Evolutionary conservation across 2,329 filamentous ascomycete species (phyloP).

Genomic region (Xylaria polymorpha): DNA sequence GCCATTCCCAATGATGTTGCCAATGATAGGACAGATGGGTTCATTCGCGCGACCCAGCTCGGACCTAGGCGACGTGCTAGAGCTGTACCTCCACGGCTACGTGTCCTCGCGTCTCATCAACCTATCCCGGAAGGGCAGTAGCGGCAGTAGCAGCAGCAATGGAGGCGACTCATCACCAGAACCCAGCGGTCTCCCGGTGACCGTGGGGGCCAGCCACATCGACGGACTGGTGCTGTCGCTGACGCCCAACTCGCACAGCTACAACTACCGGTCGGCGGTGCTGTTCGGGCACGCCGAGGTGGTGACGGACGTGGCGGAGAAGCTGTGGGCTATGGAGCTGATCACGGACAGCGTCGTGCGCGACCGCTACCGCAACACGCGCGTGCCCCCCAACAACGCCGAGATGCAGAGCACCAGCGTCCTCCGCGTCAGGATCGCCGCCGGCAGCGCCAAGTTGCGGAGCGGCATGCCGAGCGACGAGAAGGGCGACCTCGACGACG

Average conservation of each 20-base stretch:
- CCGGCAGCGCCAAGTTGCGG: constrained; percentile 81
- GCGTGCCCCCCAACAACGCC: constrained; percentile 75
- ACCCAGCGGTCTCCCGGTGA: constrained; percentile 72
- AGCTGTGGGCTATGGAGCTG: constrained; percentile 79
- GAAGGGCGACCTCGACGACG: constrained; percentile 59
- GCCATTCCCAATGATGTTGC: constrained; percentile 80
- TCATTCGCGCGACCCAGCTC: constrained; percentile 73
- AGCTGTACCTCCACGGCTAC: constrained; percentile 87
- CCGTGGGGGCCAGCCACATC: constrained; percentile 77
- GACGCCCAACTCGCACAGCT: constrained; percentile 83
- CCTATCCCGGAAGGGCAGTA: constrained; percentile 57
- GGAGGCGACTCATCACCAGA: not conserved
- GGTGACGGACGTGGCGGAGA: constrained; percentile 76
- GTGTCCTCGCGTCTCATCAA: constrained; percentile 82
- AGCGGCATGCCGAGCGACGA: constrained; percentile 71
- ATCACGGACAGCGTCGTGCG: constrained; percentile 81
- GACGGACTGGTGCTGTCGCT: constrained; percentile 84
- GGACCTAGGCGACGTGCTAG: constrained; percentile 71
- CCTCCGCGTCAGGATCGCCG: constrained; percentile 73
- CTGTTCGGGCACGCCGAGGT: constrained; percentile 79
- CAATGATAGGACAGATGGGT: constrained; percentile 88
- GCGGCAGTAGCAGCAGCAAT: not conserved
- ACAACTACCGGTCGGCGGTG: constrained; percentile 86
- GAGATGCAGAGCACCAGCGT: constrained; percentile 83
- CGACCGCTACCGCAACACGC: constrained; percentile 70